phyloP scores from a whole-genome alignment of 345 rosid genomes.

The Melaleuca quinquenervia region DNA sequence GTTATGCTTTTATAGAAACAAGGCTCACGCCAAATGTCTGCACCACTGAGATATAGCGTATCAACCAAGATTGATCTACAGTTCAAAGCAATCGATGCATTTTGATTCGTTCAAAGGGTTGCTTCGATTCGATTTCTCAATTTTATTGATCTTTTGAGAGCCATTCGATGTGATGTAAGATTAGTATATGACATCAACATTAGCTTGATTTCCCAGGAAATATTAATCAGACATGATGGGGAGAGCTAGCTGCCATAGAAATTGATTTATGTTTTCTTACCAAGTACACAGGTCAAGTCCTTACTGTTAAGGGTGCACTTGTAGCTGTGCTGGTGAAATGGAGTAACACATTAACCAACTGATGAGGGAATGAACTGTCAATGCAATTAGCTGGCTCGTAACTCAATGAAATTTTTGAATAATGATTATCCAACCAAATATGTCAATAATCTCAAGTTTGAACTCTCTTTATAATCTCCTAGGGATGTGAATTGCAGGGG shows the following conservation, averaged over 20 bases:
- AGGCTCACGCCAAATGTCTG: background rate
- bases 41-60: background rate
- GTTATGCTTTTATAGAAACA: background rate
- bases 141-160: background rate
- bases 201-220: background rate
- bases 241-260: background rate
- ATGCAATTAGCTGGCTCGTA: background rate
- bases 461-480: background rate
- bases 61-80: background rate
- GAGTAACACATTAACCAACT: background rate
- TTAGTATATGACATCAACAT: background rate
- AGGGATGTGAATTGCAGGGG: background rate
- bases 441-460: background rate
- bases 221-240: background rate
- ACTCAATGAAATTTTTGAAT: background rate
- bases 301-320: background rate
- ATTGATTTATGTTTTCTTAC: background rate
- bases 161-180: background rate
- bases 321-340: background rate
- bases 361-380: background rate
- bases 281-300: background rate
- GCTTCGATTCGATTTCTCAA: background rate
- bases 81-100: background rate
- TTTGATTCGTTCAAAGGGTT: background rate
- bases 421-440: fast-evolving